Conservation (phyloP, 345 rosid species). For the Eucalyptus pauciflora region DNA sequence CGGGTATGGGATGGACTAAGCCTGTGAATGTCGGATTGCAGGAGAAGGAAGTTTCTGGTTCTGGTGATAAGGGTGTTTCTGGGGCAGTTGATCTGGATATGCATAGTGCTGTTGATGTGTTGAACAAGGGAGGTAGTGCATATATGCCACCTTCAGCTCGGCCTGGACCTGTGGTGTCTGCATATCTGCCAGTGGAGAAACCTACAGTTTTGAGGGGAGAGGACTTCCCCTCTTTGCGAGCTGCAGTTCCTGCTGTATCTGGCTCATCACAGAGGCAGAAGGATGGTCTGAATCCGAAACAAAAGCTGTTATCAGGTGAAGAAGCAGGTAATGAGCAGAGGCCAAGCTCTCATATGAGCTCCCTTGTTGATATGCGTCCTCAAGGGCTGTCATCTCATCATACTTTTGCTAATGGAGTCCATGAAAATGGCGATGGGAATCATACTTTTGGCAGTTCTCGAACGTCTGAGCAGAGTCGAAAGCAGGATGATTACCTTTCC, state of each 20-base stretch:
- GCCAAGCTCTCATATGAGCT: constrained; percentile 13
- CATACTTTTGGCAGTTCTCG: constrained; percentile 19
- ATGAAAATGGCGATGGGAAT: constrained; percentile 24
- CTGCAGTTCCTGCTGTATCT: constrained; percentile 46
- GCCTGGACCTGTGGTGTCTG: constrained; percentile 13
- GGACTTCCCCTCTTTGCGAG: constrained; percentile 88
- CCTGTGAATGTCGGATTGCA: constrained; percentile 41
- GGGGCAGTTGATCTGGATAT: constrained; percentile 14
- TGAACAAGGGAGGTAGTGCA: constrained; percentile 21
- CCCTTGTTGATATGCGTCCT: constrained; percentile 54
- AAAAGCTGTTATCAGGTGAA: constrained; percentile 40
- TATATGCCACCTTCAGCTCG: constrained; percentile 45
- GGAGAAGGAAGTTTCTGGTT: constrained; percentile 38
- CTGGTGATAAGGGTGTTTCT: background rate
- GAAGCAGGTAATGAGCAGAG: constrained; percentile 26
- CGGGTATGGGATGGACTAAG: constrained; percentile 88
- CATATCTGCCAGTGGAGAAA: constrained; percentile 33
- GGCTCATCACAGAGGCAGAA: constrained; percentile 61
- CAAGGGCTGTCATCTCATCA: constrained; percentile 33
- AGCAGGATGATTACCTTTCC: constrained; percentile 48
- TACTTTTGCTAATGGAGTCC: constrained; percentile 15
- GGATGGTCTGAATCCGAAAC: constrained; percentile 55
- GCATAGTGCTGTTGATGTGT: constrained; percentile 26
- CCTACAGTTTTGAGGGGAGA: constrained; percentile 75
- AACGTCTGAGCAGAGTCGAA: constrained; percentile 30